Evolutionary conservation across 1,284 basidiomycete species (phyloP).

Genomic region (Apiotrichum sp.): DNA sequence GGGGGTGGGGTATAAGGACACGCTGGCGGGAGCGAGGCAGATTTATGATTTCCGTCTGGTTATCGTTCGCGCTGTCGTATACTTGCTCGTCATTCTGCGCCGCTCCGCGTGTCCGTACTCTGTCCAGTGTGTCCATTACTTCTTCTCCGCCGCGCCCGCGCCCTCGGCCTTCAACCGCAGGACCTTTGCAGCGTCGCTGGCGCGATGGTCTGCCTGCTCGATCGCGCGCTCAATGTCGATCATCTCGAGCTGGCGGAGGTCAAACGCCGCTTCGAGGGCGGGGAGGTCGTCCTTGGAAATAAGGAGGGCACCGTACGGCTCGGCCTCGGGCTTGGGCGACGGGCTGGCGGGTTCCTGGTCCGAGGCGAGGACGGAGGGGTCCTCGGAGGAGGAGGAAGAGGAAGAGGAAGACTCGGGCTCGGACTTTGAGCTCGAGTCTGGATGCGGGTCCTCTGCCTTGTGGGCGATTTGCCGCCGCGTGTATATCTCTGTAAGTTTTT

Average conservation of each 20-base stretch:
- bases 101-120: no score
- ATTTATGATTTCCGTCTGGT: no score
- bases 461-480: not conserved
- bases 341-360: not conserved
- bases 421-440: no score
- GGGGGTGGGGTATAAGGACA: not conserved
- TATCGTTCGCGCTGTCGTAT: no score
- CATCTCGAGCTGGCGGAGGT: slow-evolving; percentile 38
- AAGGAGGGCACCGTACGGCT: slow-evolving; percentile 15
- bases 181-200: slow-evolving; percentile 17
- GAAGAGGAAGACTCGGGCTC: not conserved
- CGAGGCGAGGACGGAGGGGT: not conserved
- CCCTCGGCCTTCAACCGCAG: slow-evolving; percentile 13
- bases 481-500: slow-evolving; percentile 30
- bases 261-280: slow-evolving; percentile 36
- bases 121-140: not conserved
- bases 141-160: not conserved
- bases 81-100: not conserved
- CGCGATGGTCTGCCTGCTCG: slow-evolving; percentile 44
- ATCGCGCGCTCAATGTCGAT: slow-evolving; percentile 47
- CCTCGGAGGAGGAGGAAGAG: not conserved
- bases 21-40: no score
- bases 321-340: not conserved
- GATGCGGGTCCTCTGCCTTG: not conserved
- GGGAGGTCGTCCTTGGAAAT: slow-evolving; percentile 35